Conservation (phyloP, 495 filamentous ascomycete species). For the Aspergillus homomorphus region DNA sequence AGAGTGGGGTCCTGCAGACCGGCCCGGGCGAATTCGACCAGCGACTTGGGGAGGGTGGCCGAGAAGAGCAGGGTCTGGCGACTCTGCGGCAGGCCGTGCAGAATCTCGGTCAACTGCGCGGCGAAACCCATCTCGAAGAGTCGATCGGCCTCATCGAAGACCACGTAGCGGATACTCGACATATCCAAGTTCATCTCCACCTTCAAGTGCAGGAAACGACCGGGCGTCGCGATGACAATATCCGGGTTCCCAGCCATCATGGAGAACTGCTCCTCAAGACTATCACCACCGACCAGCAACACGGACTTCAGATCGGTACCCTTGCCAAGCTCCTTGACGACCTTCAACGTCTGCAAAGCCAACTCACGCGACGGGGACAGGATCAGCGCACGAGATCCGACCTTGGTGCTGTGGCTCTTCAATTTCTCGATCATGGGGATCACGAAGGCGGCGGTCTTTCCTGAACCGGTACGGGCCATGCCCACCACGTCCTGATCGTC, state of each 20-base stretch:
- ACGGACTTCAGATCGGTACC: conserved; percentile 89
- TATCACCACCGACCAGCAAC: conserved; percentile 90
- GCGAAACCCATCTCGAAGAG: conserved; percentile 98
- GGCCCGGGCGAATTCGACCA: conserved; percentile 93
- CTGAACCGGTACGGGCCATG: conserved; percentile 95
- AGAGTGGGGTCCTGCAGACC: conserved; percentile 86
- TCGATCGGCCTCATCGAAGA: conserved; percentile 96
- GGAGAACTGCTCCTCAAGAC: conserved; percentile 90
- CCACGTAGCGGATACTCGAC: conserved; percentile 81
- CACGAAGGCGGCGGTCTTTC: conserved; percentile 96
- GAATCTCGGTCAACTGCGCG: conserved; percentile 86
- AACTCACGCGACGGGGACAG: conserved; percentile 90
- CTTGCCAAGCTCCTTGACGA: conserved; percentile 87
- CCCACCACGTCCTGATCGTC: conserved; percentile 90
- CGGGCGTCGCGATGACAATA: conserved; percentile 93
- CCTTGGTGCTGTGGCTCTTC: conserved; percentile 78
- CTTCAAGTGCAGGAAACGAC: conserved; percentile 90
- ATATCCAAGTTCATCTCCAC: conserved; percentile 92
- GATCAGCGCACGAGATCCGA: conserved; percentile 82
- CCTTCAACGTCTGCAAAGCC: conserved; percentile 91
- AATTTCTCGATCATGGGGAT: conserved; percentile 96
- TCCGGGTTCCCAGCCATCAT: conserved; percentile 93
- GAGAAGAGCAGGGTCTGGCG: conserved; percentile 94
- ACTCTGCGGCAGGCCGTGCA: conserved; percentile 76
- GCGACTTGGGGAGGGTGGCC: conserved; percentile 84